Conservation (phyloP, 148 eudicot species). For the Chenopodium formosanum region DNA sequence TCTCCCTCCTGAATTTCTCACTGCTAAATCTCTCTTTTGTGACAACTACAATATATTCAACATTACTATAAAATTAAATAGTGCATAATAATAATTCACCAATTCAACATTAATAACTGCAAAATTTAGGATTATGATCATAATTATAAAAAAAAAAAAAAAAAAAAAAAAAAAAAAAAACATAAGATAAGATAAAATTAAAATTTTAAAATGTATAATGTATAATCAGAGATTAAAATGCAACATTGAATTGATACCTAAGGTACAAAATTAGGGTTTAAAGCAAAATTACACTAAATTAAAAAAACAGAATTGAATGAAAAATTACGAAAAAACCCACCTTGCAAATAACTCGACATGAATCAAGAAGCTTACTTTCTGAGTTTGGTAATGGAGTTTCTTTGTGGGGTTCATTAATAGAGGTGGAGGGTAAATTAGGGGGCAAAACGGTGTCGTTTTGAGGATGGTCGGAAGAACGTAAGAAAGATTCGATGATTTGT, state of each 20-base stretch:
- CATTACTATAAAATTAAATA: neutral
- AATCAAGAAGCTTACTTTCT: slow-evolving; percentile 22
- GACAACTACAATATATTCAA: slow-evolving; percentile 49
- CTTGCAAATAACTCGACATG: slow-evolving; percentile 34
- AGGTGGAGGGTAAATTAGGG: neutral
- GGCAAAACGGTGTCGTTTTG: neutral
- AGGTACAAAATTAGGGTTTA: neutral
- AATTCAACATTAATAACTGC: slow-evolving; percentile 1
- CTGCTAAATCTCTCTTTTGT: slow-evolving; percentile 47
- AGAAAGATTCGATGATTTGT: slow-evolving; percentile 32
- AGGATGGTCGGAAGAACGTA: slow-evolving; percentile 16
- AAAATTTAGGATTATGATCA: neutral
- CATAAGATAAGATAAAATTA: neutral
- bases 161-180: no score
- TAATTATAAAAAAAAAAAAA: neutral
- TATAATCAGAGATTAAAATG: neutral
- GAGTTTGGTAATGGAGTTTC: neutral
- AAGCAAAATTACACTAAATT: neutral
- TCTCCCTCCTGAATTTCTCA: slow-evolving; percentile 37
- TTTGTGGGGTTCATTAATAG: neutral
- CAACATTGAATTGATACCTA: neutral
- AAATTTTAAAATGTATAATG: no score
- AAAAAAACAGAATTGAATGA: neutral
- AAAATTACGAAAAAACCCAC: slow-evolving; percentile 3
- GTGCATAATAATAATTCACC: neutral